Percentiles rank a stretch among this genome's conserved stretches.
Evolutionary conservation across 2,329 filamentous ascomycete genomes (phyloP).

Genomic region (Penicillium polonicum): DNA sequence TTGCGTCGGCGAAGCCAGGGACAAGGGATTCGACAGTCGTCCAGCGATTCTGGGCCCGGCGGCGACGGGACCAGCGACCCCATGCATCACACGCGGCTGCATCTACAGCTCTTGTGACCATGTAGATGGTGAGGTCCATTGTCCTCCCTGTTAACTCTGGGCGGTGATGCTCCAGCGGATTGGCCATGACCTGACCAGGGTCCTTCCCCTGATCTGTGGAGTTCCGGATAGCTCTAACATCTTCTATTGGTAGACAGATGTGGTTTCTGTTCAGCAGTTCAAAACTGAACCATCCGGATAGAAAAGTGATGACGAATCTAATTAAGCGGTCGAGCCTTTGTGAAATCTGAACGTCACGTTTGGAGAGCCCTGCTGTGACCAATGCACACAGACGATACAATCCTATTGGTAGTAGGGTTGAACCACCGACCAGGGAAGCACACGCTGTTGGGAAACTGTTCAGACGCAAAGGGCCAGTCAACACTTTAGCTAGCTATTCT

Average conservation of each 20-base stretch:
- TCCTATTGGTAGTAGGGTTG: constrained; percentile 46
- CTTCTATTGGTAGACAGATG: constrained; percentile 16
- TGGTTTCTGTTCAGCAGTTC: constrained; percentile 47
- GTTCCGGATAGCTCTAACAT: constrained; percentile 9
- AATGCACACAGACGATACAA: constrained; percentile 28
- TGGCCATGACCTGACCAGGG: constrained; percentile 3
- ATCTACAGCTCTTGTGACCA: constrained; percentile 69
- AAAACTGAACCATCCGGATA: constrained; percentile 53
- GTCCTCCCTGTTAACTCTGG: constrained; percentile 65
- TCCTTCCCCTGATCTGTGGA: constrained; percentile 6
- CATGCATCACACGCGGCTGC: constrained; percentile 67
- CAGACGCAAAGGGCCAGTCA: constrained; percentile 42
- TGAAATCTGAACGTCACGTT: constrained; percentile 18
- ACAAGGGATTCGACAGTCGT: constrained; percentile 42
- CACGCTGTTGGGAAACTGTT: constrained; percentile 55
- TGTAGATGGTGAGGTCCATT: constrained; percentile 79
- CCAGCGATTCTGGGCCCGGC: constrained; percentile 31
- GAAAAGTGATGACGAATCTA: constrained; percentile 47
- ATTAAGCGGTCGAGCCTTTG: constrained; percentile 24
- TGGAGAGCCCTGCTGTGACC: constrained; percentile 21
- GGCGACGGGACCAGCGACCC: constrained; percentile 47
- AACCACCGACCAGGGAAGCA: constrained; percentile 52
- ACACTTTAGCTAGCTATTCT: constrained; percentile 39
- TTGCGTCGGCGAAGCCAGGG: constrained; percentile 59
- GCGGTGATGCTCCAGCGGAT: constrained; percentile 16